Base-by-base conservation (phyloP, 257 asterid genomes). In the Gentiana straminea region DNA sequence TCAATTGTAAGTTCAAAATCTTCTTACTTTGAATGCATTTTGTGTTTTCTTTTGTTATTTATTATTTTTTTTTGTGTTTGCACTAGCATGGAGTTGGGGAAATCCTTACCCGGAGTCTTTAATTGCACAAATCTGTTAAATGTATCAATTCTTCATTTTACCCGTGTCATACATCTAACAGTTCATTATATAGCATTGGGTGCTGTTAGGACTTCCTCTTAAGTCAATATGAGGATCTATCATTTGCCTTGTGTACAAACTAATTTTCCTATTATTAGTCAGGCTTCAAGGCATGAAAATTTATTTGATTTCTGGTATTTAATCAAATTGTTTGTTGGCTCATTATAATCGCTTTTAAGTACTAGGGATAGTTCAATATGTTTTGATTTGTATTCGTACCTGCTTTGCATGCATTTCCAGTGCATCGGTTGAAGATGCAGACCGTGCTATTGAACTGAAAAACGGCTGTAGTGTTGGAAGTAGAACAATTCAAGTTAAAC, bases 381-480 rank as follows among this genome's bases (percentile, higher is more conserved):
- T 8, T 15, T 32, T 37, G 55, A 35, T 15, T 59, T 44, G 58
- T 35, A 45, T 37, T 58, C 7, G 39, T 55, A 38, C 46, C 49
- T 53, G 7, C 49, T 60, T 54, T 51, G 54, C 37, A 44, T 73
- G 60, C 52, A 34, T 62, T 55, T 68, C 3, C 15, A 92, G 99
- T 68, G 97, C 99, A 56, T 66, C 78, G 43, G 75, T 82, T 64
- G 95, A 83, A 54, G 94, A 88, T 67, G 94, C 99, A 70, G 79
- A 73, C 60, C 87, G 87, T 56, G 84, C 94, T 46, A 72, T 85
- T 63, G 97, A 88, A 80, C 75, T 80, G 66, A 92, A 84, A 66
- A 85, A 92, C 63, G 86, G 89, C 36, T 80, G 86, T 4, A 58
- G 58, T 61, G 74, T 81, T 70, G 95, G 95, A 59, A 94, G 97